A percentile compares a stretch with the other conserved stretches of the same genome.
Evolutionary conservation across 1,284 basidiomycete species (phyloP).

Genomic region (Sanguinoderma infundibulare): DNA sequence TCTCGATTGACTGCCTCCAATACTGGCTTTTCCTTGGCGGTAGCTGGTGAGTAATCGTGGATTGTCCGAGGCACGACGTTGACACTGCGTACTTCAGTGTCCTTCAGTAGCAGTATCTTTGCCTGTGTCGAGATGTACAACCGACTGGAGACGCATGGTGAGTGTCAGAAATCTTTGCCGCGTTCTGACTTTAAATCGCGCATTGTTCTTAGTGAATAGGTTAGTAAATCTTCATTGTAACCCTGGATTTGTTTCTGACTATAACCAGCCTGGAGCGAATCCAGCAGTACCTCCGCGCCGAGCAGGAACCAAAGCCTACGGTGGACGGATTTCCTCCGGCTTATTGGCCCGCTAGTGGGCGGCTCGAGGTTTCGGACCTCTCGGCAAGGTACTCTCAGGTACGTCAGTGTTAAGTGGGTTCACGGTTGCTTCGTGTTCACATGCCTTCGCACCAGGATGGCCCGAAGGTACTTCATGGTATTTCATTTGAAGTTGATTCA

Average conservation of each 20-base stretch:
- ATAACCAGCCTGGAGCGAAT: slow-evolving; percentile 37
- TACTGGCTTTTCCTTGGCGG: slow-evolving; percentile 53
- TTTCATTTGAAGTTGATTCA: slow-evolving; percentile 53
- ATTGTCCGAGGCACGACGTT: neutral
- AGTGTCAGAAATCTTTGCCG: neutral
- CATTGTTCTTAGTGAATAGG: no score
- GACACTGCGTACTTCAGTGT: slow-evolving; percentile 36
- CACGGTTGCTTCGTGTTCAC: slow-evolving; percentile 4
- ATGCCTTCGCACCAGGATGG: slow-evolving; percentile 34
- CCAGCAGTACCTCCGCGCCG: slow-evolving; percentile 68
- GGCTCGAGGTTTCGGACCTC: slow-evolving; percentile 65
- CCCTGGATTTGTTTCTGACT: no score
- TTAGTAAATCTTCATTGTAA: no score
- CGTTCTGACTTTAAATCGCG: neutral
- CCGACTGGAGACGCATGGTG: slow-evolving; percentile 52
- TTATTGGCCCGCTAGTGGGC: slow-evolving; percentile 79
- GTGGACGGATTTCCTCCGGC: slow-evolving; percentile 64
- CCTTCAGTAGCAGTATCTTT: slow-evolving; percentile 57
- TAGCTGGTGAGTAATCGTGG: slow-evolving; percentile 42
- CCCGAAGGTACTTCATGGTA: slow-evolving; percentile 51
- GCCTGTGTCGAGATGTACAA: slow-evolving; percentile 57
- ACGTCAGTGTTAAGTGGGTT: slow-evolving; percentile 3
- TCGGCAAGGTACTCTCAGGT: slow-evolving; percentile 56
- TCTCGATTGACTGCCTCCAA: slow-evolving; percentile 44
- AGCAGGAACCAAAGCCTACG: slow-evolving; percentile 65